Evolutionary conservation across 106 monocot species (phyloP), one percentile per base, ranked within the genome.

Genomic region (Allium fistulosum): DNA sequence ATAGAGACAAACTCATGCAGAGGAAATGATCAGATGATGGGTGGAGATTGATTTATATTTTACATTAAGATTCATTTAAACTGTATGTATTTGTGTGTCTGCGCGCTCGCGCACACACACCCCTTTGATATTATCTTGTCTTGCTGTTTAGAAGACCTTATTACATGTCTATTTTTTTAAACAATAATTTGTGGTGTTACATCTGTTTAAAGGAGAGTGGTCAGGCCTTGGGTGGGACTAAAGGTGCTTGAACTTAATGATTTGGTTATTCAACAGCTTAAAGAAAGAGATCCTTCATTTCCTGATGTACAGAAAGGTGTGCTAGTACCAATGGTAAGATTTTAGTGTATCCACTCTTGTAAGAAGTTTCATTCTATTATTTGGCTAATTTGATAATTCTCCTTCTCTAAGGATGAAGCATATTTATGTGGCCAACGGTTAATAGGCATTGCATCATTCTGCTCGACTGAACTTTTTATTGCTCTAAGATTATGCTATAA

Each of bases 221-320:
- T 89, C 18, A 83, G 84, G 53, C 92, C 96, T 67, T 97, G 96
- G 96, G 84, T 97, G 61, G 96, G 96, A 53, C 50, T 97, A 50
- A 97, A 92, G 79, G 82, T 92, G 88, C 86, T 97, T 57, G 92
- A 97, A 62, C 88, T 97, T 65, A 89, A 88, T 79, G 71, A 81
- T 48, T 86, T 78, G 79, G 75, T 87, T 7, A 67, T 92, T 70
- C 70, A 72, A 60, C 81, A 97, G 46, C 81, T 97, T 50, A 97
- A 92, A 82, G 92, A 87, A 82, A 92, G 69, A 75, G 82, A 92
- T 82, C 16, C 58, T 61, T 79, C 80, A 53, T 97, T 97, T 75
- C 96, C 92, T 53, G 80, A 89, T 84, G 86, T 92, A 46, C 74
- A 15, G 9, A 78, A 65, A 62, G 96, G 96, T 3, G 84, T 97